Percentiles rank a stretch among this genome's conserved stretches.
phyloP scores from a whole-genome alignment of 805 yeast species.

The Yarrowia deformans region DNA sequence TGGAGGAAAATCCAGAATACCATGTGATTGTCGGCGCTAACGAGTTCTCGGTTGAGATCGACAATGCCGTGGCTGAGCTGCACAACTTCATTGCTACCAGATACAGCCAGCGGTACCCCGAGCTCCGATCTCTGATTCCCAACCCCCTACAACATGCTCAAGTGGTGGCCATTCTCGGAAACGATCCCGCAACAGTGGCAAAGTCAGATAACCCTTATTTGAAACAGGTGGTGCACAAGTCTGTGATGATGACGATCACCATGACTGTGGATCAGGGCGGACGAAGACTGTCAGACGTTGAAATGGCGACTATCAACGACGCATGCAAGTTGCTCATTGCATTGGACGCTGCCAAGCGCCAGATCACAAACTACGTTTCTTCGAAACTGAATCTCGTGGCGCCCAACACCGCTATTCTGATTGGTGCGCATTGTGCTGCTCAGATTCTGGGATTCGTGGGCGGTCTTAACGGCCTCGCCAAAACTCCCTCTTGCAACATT shows the following conservation, averaged over 20 bases:
- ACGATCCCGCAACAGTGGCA: conserved; percentile 43
- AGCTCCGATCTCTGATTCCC: conserved; percentile 67
- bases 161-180: conserved; percentile 60
- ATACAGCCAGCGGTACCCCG: conserved; percentile 72
- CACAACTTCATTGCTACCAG: conserved; percentile 59
- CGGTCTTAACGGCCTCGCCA: conserved; percentile 68
- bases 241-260: conserved; percentile 71
- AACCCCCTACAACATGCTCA: conserved; percentile 68
- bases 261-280: conserved; percentile 62
- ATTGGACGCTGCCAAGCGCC: conserved; percentile 55
- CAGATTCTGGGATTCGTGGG: conserved; percentile 74
- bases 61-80: conserved; percentile 60
- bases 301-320: conserved; percentile 47
- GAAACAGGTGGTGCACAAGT: conserved; percentile 56
- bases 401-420: conserved; percentile 77
- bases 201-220: conserved; percentile 1
- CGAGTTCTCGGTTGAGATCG: conserved; percentile 61
- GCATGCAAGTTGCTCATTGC: conserved; percentile 59
- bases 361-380: conserved; percentile 63
- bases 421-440: conserved; percentile 77
- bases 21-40: conserved; percentile 63
- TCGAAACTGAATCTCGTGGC: conserved; percentile 65
- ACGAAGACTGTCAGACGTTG: conserved; percentile 11
- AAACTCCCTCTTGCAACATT: conserved; percentile 82
- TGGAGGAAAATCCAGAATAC: conserved; percentile 49